Evolutionary conservation across 495 filamentous ascomycete genomes (phyloP), one percentile per base, ranked within the genome.

Genomic region (Aspergillus hancockii): DNA sequence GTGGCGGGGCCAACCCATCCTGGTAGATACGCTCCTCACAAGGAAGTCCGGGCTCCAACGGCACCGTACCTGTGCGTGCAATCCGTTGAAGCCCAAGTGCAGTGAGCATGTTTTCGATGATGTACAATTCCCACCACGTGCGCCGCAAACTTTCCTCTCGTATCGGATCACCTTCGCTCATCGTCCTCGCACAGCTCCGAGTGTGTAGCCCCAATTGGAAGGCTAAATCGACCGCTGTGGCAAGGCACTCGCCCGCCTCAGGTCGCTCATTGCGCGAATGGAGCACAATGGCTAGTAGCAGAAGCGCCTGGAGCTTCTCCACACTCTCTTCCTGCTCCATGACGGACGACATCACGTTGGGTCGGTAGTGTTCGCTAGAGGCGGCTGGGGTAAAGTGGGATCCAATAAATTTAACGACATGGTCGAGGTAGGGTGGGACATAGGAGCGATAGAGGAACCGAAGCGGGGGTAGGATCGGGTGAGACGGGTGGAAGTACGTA

Each of bases 81-180:
- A 56, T 65, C 7, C 52, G 60, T 50, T 75, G 74, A 8, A 77
- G 67, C 0, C 77, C 77, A 1, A 80, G 69, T 5, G 75, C 80
- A 8, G 83, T 81, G 55, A 84, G 61, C 63, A 84, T 70, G 10
- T 75, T 80, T 64, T 96, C 91, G 14, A 91, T 82, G 43, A 92
- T 83, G 66, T 88, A 95, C 50, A 97, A 71, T 63, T 95, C 90
- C 92, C 92, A 97, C 92, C 91, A 96, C 16, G 91, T 96, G 41
- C 92, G 82, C 25, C 92, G 81, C 81, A 90, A 85, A 66, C 88
- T 88, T 67, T 97, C 92, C 36, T 84, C 87, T 7, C 88, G 69
- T 8, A 90, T 75, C 0, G 78, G 77, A 54, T 86, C 79, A 8
- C 72, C 71, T 30, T 72, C 66, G 36, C 79, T 73, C 63, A 83